Evolutionary conservation across 192 early-diverging fungal genomes (phyloP).

Genomic region (Backusella psychrophila): DNA sequence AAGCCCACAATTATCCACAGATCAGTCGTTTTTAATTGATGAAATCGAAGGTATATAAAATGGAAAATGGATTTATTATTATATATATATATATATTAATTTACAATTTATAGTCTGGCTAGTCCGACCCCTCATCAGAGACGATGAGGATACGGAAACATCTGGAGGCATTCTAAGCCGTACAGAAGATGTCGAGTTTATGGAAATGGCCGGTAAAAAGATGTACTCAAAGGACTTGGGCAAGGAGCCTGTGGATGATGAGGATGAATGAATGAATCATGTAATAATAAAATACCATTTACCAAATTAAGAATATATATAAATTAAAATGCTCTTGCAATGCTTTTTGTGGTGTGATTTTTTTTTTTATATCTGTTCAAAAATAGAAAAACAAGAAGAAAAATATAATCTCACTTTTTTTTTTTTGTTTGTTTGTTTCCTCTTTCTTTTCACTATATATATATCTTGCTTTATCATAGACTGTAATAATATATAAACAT

Average conservation of each 20-base stretch:
- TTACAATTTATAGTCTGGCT: constrained; percentile 56
- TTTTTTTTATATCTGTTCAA: not conserved
- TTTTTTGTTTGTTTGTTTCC: not conserved
- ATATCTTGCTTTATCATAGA: not conserved
- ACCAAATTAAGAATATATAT: constrained; percentile 7
- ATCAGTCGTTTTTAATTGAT: constrained; percentile 62
- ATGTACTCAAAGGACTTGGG: constrained; percentile 67
- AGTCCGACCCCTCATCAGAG: constrained; percentile 49
- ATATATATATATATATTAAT: not conserved
- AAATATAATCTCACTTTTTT: not conserved
- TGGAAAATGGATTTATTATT: not conserved
- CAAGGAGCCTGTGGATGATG: constrained; percentile 33
- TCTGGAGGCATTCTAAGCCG: constrained; percentile 60
- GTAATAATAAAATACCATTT: not conserved
- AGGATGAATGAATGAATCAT: not conserved
- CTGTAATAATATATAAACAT: not conserved
- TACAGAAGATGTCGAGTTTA: constrained; percentile 63
- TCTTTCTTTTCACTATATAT: not conserved
- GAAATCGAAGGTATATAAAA: constrained; percentile 56
- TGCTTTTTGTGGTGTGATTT: constrained; percentile 15
- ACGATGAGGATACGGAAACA: constrained; percentile 38
- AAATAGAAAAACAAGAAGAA: not conserved
- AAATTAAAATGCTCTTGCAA: not conserved
- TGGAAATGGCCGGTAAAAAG: constrained; percentile 71
- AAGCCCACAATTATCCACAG: constrained; percentile 50